Base-by-base conservation (phyloP, 805 yeast species). In the Pichia manshurica region DNA sequence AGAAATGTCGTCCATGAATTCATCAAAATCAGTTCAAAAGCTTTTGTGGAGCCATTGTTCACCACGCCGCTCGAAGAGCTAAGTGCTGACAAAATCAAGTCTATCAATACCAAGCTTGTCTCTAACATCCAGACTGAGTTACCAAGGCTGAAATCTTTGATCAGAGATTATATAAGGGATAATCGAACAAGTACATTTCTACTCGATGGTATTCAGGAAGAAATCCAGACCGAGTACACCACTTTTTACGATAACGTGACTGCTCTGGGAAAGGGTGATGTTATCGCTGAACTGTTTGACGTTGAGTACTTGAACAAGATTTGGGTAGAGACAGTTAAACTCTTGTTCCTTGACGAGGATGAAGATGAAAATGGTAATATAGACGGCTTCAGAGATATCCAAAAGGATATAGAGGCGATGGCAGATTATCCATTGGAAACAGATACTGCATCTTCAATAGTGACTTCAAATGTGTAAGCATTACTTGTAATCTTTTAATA, bases 1-100 rank as follows among this genome's bases (percentile, higher is more conserved):
- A 76, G 90, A 53, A 80, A 78, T 51, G 70, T 82, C 3, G 87
- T 89, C 22, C 83, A 80, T 54, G 78, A 74, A 19, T 81, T 86
- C 54, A 82, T 90, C 3, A 77, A 79, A 42, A 75, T 73, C 13
- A 78, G 84, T 1, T 73, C 78, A 1, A 58, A 63, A 15, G 63
- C 66, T 13, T 72, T 86, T 32, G 67, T 65, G 75, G n/a, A 35
- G 8, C 21, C 22, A 8, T 16, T 45, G 13, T 21, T 4, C 1
- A 9, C n/a, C 3, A n/a, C n/a, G 5, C 15, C 23, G 4, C 12
- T n/a, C 10, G 37, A 16, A 5, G 23, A 20, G 3, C 12, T 37
- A 15, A 38, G 25, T 1, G 20, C 33, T 19, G 44, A 39, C 4
- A 23, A 6, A 6, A 4, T 37, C 6, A 16, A 32, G 3, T 8